Conservation (phyloP, 345 rosid genomes). For the Eucalyptus rudis region DNA sequence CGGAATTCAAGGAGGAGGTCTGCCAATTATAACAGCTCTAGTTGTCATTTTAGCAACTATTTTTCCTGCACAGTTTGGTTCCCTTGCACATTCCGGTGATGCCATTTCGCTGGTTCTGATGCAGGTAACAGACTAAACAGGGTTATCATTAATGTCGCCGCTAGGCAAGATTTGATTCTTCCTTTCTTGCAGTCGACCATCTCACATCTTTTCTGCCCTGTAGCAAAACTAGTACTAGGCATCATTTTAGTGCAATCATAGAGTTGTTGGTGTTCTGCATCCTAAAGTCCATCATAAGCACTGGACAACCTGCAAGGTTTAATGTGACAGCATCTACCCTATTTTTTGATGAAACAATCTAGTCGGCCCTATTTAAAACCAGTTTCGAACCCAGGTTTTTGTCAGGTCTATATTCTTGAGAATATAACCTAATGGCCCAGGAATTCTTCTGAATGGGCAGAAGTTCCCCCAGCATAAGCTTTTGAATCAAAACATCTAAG, state of each 20-base stretch:
- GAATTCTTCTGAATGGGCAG: background rate
- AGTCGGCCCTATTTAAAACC: background rate
- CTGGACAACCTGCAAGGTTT: background rate
- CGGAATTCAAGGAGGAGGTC: conserved; percentile 59
- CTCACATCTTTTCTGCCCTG: background rate
- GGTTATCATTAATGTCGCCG: background rate
- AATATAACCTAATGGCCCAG: background rate
- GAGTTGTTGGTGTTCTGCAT: background rate
- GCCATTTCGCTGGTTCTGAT: conserved; percentile 55
- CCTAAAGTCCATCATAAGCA: background rate
- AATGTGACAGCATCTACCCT: background rate
- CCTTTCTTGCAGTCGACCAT: background rate
- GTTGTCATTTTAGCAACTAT: conserved; percentile 51
- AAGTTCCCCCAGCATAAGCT: background rate
- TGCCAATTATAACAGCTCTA: conserved; percentile 56
- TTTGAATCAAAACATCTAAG: background rate
- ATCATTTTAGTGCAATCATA: background rate
- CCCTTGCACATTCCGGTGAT: conserved; percentile 62
- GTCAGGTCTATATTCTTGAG: background rate
- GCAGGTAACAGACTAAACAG: conserved; percentile 44
- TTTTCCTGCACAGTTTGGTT: conserved; percentile 42
- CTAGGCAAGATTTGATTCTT: background rate
- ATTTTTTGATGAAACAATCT: background rate
- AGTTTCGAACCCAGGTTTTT: background rate
- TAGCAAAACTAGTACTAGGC: background rate